Evolutionary conservation across 495 filamentous ascomycete species (phyloP), one percentile per base, ranked within the genome.

Genomic region (Hypoxylon fragiforme): DNA sequence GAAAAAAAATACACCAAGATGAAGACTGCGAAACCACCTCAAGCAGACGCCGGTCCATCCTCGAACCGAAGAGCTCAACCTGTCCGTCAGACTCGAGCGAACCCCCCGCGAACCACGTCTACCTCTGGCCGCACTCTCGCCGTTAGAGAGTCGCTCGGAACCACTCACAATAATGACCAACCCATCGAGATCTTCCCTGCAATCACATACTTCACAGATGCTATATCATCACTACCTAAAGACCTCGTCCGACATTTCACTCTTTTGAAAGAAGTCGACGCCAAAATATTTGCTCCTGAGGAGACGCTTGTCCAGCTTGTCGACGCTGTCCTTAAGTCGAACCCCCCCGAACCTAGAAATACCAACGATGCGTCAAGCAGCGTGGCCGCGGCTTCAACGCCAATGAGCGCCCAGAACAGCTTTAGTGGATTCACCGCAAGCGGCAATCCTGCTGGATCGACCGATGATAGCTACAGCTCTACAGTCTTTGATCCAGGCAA

Each of bases 231-330:
- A 18, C 84, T 99, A 3, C 94, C 94, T 6, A 89, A 90, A 66
- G 94, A 99, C 66, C 90, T 96, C 44, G 89, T 95, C 48, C 82
- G 90, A 53, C 92, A 99, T 69, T 96, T 95, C 65, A 94, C 91
- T 4, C 80, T 97, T 36, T 75, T 99, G 42, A 96, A 96, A 62
- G 94, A 99, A 70, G 94, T 97, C 24, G 95, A 99, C 74, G 92
- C 94, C 41, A 99, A 99, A 72, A 83, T 90, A 44, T 87, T 87
- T 64, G 81, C 82, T 15, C 84, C 87, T 2, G 86, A 90, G 70
- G 82, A 86, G 54, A 73, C 81, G 62, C 77, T 96, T 24, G 78
- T 85, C 49, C 76, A 86, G 61, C 74, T 92, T 50, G 80, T 95
- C 54, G 77, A 85, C 30, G 75, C 74, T 48, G 83, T 87, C 14